Conservation (phyloP, 2,329 filamentous ascomycete genomes). For the Scedosporium aurantiacum region DNA sequence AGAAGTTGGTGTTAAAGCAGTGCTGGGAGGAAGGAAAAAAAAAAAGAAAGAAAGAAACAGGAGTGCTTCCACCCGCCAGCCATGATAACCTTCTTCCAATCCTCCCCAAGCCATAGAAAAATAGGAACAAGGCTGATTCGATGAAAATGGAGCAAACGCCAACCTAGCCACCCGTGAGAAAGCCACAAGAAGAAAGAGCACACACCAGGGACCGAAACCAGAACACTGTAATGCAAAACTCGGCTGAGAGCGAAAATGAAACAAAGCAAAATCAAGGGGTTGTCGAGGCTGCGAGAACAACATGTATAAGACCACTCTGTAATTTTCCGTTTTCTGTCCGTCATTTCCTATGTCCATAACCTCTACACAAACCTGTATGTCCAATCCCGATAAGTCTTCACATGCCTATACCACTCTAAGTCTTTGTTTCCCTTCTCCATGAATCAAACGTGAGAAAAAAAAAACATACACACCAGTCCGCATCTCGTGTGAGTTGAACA, state of each 20-base stretch:
- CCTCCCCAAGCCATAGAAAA: neutral
- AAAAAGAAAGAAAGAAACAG: neutral
- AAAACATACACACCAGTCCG: neutral
- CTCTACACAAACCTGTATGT: conserved; percentile 1
- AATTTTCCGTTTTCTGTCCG: neutral
- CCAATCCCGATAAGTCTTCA: neutral
- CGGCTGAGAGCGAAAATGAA: neutral
- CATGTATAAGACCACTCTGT: neutral
- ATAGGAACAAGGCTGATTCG: neutral
- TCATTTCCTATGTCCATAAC: neutral
- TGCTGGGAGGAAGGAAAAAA: no score
- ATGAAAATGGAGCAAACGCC: neutral
- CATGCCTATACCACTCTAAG: neutral
- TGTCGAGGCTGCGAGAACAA: neutral
- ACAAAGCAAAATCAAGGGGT: neutral
- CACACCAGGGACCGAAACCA: neutral
- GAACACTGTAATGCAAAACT: neutral
- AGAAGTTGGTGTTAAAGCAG: no score
- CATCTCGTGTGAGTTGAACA: no score
- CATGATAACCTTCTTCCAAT: neutral
- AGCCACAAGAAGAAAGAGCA: neutral
- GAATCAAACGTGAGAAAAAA: neutral
- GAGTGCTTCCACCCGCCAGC: neutral
- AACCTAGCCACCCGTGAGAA: neutral
- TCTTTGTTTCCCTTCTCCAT: neutral